phyloP scores from a whole-genome alignment of 176 grass and related monocot genomes.

The Zoysia japonica region DNA sequence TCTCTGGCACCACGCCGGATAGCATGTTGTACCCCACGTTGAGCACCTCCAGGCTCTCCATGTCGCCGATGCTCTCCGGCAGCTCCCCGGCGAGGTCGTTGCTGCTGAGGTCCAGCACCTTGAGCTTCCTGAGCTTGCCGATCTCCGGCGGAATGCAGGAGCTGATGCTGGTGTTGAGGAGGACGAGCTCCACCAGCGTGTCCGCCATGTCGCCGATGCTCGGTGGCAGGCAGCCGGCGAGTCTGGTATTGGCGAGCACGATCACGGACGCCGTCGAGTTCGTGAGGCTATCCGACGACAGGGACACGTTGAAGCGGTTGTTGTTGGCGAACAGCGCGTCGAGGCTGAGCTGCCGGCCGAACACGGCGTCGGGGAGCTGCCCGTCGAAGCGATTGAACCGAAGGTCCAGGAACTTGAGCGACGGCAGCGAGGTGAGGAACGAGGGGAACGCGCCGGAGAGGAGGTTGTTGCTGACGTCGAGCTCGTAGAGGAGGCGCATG shows the following conservation, averaged over 20 bases:
- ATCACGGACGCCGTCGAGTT: constrained; percentile 85
- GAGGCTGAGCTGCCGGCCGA: constrained; percentile 53
- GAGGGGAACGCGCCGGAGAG: constrained; percentile 66
- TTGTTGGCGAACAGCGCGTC: constrained; percentile 86
- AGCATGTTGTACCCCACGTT: constrained; percentile 78
- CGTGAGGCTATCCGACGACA: constrained; percentile 52
- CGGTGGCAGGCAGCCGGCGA: constrained; percentile 71
- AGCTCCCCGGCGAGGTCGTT: constrained; percentile 71
- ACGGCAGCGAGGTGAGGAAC: constrained; percentile 60
- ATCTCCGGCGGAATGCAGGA: constrained; percentile 82
- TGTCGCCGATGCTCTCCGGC: constrained; percentile 62
- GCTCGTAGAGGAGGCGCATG: constrained; percentile 69
- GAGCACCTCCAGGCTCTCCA: constrained; percentile 83
- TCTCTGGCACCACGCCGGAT: constrained; percentile 59
- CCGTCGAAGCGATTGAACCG: constrained; percentile 75
- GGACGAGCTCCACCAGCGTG: constrained; percentile 74
- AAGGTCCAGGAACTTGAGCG: constrained; percentile 75
- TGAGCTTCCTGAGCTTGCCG: constrained; percentile 74
- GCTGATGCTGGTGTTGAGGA: constrained; percentile 75
- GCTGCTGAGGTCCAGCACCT: constrained; percentile 77
- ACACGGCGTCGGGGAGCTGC: constrained; percentile 57
- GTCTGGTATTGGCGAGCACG: constrained; percentile 74
- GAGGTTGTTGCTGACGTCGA: constrained; percentile 82
- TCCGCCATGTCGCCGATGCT: constrained; percentile 62
- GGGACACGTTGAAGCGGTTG: constrained; percentile 70